A percentile compares a stretch with the other conserved stretches of the same genome.
Evolutionary conservation across 2,329 filamentous ascomycete species (phyloP).

Genomic region (Acephala macrosclerotiorum): DNA sequence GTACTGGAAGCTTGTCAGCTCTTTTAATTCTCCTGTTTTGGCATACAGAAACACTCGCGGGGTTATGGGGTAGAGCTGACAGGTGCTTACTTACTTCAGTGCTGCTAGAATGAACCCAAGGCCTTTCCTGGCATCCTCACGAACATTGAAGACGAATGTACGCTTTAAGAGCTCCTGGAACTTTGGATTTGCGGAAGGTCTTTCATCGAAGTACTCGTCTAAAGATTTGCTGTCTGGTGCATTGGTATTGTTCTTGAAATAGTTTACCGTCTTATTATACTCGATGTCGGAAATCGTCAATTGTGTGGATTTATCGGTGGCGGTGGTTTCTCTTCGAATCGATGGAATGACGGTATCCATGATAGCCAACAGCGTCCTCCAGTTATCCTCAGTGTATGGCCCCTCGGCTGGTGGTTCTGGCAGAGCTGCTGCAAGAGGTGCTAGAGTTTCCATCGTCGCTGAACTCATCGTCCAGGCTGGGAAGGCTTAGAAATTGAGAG

Average conservation of each 20-base stretch:
- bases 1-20: constrained; percentile 54
- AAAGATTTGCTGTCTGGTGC: constrained; percentile 53
- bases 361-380: constrained; percentile 61
- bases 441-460: constrained; percentile 4
- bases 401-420: constrained; percentile 40
- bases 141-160: constrained; percentile 45
- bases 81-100: constrained; percentile 39
- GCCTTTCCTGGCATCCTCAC: constrained; percentile 39
- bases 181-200: constrained; percentile 56
- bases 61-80: background rate
- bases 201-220: constrained; percentile 59
- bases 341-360: constrained; percentile 67
- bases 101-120: constrained; percentile 39
- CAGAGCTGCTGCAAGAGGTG: constrained; percentile 13
- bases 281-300: constrained; percentile 49
- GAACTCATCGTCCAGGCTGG: constrained; percentile 14
- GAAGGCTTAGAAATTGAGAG: no score
- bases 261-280: constrained; percentile 56
- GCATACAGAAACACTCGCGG: background rate
- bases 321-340: constrained; percentile 52
- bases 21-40: background rate
- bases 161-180: constrained; percentile 60
- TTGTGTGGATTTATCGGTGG: constrained; percentile 43
- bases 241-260: constrained; percentile 47
- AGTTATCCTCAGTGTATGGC: constrained; percentile 58